These are phyloP conservation scores for Hericium rajendrae DNA, from an alignment of 768 basidiomycete species.

Conservation along the genomic window DNA sequence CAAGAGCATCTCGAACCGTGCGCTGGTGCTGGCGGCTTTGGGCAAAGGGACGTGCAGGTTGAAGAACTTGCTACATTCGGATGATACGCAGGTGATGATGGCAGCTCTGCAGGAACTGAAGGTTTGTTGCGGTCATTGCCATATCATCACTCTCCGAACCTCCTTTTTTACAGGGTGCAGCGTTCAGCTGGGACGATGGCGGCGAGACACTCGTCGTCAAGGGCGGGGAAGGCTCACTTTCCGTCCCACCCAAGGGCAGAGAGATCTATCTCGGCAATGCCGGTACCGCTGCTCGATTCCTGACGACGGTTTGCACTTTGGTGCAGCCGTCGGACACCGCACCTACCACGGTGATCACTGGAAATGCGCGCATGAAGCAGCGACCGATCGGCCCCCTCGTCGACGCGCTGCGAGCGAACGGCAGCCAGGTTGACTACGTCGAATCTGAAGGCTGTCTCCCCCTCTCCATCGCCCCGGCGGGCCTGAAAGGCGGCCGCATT, in stretches of 20 bases:
- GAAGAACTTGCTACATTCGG: slow-evolving; percentile 88
- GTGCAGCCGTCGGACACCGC: slow-evolving; percentile 40
- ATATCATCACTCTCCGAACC: background rate
- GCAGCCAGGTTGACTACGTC: slow-evolving; percentile 66
- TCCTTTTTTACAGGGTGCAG: slow-evolving; percentile 55
- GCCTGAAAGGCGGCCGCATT: slow-evolving; percentile 75
- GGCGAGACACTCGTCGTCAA: slow-evolving; percentile 91
- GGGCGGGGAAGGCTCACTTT: slow-evolving; percentile 75
- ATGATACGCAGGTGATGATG: slow-evolving; percentile 99
- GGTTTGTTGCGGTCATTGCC: slow-evolving; percentile 29
- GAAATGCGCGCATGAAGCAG: slow-evolving; percentile 98
- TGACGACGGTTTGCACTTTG: slow-evolving; percentile 91
- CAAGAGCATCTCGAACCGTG: slow-evolving; percentile 94
- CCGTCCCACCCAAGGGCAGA: slow-evolving; percentile 68
- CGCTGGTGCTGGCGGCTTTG: slow-evolving; percentile 86
- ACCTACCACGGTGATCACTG: slow-evolving; percentile 75
- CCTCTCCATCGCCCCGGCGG: slow-evolving; percentile 73
- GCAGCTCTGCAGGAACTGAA: slow-evolving; percentile 80
- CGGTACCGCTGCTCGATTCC: slow-evolving; percentile 95
- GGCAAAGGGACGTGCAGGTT: slow-evolving; percentile 82
- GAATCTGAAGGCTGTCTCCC: slow-evolving; percentile 83
- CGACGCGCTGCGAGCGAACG: slow-evolving; percentile 76
- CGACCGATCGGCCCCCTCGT: slow-evolving; percentile 94
- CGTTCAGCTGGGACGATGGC: slow-evolving; percentile 90
- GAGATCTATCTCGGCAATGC: slow-evolving; percentile 96